Evolutionary conservation across 441 rosid genomes (phyloP).

Genomic region (Croton laevigatus): DNA sequence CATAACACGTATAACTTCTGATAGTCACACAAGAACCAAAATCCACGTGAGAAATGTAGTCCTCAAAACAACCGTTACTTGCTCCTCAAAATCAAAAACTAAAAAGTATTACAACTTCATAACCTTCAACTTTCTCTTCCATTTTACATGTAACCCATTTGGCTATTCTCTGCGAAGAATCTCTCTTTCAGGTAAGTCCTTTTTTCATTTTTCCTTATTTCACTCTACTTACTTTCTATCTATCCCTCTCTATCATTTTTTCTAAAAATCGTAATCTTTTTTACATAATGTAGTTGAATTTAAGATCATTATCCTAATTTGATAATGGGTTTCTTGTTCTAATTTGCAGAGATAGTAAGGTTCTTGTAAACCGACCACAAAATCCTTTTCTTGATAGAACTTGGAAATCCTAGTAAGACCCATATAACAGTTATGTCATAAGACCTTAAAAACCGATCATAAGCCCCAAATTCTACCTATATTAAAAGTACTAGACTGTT

Average conservation of each 20-base stretch:
- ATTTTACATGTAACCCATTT: background rate
- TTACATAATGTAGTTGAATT: background rate
- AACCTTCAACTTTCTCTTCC: background rate
- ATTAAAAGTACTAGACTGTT: background rate
- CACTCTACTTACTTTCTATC: background rate
- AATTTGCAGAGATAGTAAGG: slow-evolving; percentile 18
- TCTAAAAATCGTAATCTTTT: background rate
- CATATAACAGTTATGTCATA: background rate
- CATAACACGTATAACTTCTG: too few relatives aligned
- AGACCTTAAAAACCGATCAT: too few relatives aligned
- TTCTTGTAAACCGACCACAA: background rate
- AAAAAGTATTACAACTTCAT: background rate
- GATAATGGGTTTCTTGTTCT: background rate
- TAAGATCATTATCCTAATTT: background rate
- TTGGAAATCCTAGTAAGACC: background rate
- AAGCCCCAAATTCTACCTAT: too few relatives aligned
- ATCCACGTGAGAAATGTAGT: background rate
- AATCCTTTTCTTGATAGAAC: background rate
- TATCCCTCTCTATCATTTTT: background rate
- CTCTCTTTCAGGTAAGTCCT: background rate
- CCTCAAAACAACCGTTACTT: background rate
- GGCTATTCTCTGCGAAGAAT: background rate
- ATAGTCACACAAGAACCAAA: background rate
- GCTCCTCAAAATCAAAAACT: background rate
- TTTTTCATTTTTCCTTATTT: background rate